These are phyloP conservation scores for Agapanthus africanus DNA, from an alignment of 106 monocot genomes.

Conservation along the genomic window DNA sequence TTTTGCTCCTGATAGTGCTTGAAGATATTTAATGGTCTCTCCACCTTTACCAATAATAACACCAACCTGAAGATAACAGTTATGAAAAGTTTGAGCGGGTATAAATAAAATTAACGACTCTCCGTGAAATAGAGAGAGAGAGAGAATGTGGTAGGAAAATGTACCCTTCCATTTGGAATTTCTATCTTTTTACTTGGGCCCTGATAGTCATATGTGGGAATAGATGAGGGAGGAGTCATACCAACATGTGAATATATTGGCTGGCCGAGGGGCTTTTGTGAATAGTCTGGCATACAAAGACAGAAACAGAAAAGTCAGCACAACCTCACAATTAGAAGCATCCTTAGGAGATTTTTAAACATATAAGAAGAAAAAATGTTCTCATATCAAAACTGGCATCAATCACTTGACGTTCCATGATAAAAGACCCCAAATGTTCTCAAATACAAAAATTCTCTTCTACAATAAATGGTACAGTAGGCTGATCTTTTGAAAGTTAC, in stretches of 20 bases:
- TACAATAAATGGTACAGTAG: no score
- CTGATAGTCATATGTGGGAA: constrained; percentile 17
- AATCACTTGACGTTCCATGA: no score
- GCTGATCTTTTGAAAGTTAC: no score
- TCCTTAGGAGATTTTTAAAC: no score
- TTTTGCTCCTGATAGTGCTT: constrained; percentile 63
- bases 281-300: constrained; percentile 14
- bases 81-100: no score
- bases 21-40: constrained; percentile 77
- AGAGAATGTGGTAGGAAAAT: not conserved
- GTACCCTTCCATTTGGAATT: constrained; percentile 56
- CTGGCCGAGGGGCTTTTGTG: constrained; percentile 33
- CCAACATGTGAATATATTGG: constrained; percentile 12
- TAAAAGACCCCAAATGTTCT: no score
- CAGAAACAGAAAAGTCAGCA: not conserved
- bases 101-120: not conserved
- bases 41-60: constrained; percentile 83
- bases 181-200: constrained; percentile 46
- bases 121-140: not conserved
- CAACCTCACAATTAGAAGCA: no score
- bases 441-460: no score
- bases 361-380: not conserved
- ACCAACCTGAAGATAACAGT: constrained; percentile 44
- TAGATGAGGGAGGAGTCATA: not conserved
- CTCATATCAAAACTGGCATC: not conserved